Base-by-base conservation (phyloP, 148 eudicot species). In the Diospyros kaki region DNA sequence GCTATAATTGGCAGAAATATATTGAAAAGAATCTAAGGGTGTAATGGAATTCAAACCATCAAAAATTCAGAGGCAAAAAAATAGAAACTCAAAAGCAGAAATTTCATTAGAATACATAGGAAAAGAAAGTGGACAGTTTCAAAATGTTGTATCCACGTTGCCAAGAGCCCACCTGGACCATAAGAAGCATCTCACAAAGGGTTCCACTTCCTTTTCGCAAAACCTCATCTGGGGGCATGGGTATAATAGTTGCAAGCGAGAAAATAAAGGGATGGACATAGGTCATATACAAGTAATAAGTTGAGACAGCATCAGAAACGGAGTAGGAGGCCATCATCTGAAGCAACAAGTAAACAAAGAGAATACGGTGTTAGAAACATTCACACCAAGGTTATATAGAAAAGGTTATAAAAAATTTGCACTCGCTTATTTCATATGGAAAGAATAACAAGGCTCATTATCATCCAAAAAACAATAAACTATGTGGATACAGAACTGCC, bases 291-390 rank as follows among this genome's bases (percentile, higher is more conserved):
- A 96, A 82, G 86, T 93, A 96, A 81, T 96, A 96, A 69, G 99
- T 96, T 80, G 99, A 75, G 71, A 96, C 99, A 78, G 99, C 99
- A 86, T 96, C 99, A 77, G 99, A 96, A 84, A 96, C 99, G 65
- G 99, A 96, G 82, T 96, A 96, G 66, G 99, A 96, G 58, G 99
- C 99, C 99, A 96, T 96, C 99, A 93, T 96, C 99, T 96, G 90
- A 77, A 85, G 42, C 65, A 48, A 74, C 46, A 82, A 15, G 61
- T 59, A 43, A 72, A 72, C 66, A 75, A 75, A 64, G 70, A 72
- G 46, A 64, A 76, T 53, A 42, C 68, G 62, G 44, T 18, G 46
- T 81, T 41, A 75, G 82, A 77, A 75, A 45, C 54, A 41, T 7
- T 18, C 15, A 11, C 58, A 53, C 41, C 59, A 73, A 78, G 46